Evolutionary conservation across 345 rosid species (phyloP).

Genomic region (Pistacia integerrima): DNA sequence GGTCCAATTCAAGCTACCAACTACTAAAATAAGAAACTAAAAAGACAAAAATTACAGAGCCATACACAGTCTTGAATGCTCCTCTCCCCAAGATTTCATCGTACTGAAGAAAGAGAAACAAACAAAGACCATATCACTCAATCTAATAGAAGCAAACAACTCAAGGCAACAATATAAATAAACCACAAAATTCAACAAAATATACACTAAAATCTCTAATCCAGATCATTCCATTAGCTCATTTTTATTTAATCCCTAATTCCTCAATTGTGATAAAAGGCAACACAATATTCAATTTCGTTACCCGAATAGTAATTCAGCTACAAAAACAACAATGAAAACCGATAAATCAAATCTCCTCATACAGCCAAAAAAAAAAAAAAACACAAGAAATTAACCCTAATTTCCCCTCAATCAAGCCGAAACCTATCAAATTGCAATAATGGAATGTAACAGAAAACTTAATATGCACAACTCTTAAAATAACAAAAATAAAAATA

Average conservation of each 20-base stretch:
- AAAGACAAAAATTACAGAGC: constrained; percentile 35
- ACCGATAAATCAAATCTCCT: not conserved
- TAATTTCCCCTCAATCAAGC: not conserved
- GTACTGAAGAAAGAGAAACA: constrained; percentile 48
- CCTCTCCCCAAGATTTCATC: constrained; percentile 90
- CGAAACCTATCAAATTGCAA: not conserved
- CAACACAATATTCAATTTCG: not conserved
- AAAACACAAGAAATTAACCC: not conserved
- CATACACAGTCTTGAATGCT: constrained; percentile 98
- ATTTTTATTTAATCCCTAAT: too few relatives aligned
- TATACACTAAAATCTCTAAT: too few relatives aligned
- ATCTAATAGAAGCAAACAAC: constrained; percentile 9
- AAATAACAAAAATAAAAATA: not conserved
- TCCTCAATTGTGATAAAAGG: too few relatives aligned
- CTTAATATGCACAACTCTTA: not conserved
- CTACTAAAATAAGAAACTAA: not conserved
- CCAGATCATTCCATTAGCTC: too few relatives aligned
- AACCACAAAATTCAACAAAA: not conserved
- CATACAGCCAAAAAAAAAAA: too few relatives aligned
- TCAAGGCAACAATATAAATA: not conserved
- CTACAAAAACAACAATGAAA: not conserved
- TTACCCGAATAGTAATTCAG: not conserved
- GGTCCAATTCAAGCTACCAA: not conserved
- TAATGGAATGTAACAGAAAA: not conserved
- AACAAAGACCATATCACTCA: constrained; percentile 9